Evolutionary conservation across 2,329 filamentous ascomycete genomes (phyloP), one percentile per base, ranked within the genome.

Genomic region (Calonectria leucothoes): DNA sequence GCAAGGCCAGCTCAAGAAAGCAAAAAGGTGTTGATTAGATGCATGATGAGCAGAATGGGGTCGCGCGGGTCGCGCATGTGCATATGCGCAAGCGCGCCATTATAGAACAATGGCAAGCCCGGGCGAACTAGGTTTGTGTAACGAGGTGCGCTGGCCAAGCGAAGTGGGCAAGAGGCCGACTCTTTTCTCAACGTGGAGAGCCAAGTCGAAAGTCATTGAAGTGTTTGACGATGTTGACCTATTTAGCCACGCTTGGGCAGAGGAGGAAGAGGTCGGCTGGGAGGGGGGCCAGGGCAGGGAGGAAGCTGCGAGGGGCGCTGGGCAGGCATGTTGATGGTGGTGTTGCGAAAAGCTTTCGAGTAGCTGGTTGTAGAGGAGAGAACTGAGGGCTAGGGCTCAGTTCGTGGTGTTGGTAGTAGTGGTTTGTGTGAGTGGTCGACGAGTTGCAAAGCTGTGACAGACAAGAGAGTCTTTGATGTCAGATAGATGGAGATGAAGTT

Each of bases 201-300:
- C 70, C 72, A 67, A 64, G 57, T 59, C 68, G 70, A 69, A 52
- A 51, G 52, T 39, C 15, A 39, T 66, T 49, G 59, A 37, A 55
- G 63, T 65, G 37, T 68, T 72, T 55, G n/a, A 66, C 61, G 42
- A 63, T 63, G 73, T 69, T 59, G 70, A 76, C 70, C 61, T 59
- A 63, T 73, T 80, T 91, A 91, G 79, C 86, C 87, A 81, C 89
- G 87, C 86, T 91, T 92, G 82, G 91, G 91, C 75, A 93, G 89
- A 84, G 91, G 89, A 83, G 91, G 91, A 68, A 93, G 89, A 84
- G 91, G 91, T 69, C 91, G 87, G 84, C 88, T 91, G 76, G 91
- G 91, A 80, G 91, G 91, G 74, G 91, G 91, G 79, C 91, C 91
- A 69, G 91, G 91, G 89, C 91, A 93, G 78, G 91, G 91, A 86